Conservation (phyloP, 2,329 filamentous ascomycete species). For the Fusarium buxicola region DNA sequence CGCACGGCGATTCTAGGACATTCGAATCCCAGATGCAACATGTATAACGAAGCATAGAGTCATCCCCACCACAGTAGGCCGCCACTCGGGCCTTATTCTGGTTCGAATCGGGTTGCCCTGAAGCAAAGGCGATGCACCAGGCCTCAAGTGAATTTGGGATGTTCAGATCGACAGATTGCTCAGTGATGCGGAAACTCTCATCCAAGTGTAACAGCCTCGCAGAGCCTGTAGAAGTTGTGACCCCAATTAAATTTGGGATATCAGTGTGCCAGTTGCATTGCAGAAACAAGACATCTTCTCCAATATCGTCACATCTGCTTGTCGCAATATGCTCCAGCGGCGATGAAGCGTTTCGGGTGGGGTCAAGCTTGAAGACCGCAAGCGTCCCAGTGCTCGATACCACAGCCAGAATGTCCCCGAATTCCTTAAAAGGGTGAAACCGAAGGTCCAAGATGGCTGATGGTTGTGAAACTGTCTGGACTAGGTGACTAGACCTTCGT, state of each 20-base stretch:
- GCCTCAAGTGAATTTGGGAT: slow-evolving; percentile 72
- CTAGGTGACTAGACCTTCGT: slow-evolving; percentile 57
- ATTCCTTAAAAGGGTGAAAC: slow-evolving; percentile 69
- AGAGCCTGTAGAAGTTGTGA: slow-evolving; percentile 77
- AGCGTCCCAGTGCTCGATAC: slow-evolving; percentile 82
- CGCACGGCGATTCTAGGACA: slow-evolving; percentile 18
- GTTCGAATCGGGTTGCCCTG: slow-evolving; percentile 38
- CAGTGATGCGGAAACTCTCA: slow-evolving; percentile 54
- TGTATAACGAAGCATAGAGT: slow-evolving; percentile 69
- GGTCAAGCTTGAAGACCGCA: slow-evolving; percentile 69
- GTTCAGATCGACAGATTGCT: slow-evolving; percentile 50
- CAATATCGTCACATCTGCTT: slow-evolving; percentile 61
- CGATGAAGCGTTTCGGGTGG: slow-evolving; percentile 46
- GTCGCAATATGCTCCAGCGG: slow-evolving; percentile 57
- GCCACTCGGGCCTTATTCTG: slow-evolving; percentile 49
- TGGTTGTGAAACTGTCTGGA: slow-evolving; percentile 71
- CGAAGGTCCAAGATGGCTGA: slow-evolving; percentile 88
- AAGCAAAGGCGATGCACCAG: slow-evolving; percentile 76
- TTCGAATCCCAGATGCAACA: slow-evolving; percentile 47
- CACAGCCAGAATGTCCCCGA: slow-evolving; percentile 71
- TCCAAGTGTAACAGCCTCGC: slow-evolving; percentile 67
- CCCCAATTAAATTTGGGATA: slow-evolving; percentile 66
- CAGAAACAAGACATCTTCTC: slow-evolving; percentile 72
- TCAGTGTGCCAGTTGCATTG: slow-evolving; percentile 79
- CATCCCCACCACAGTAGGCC: slow-evolving; percentile 80